Base-by-base conservation (phyloP, 208 protist species). In the Entamoeba histolytica region DNA sequence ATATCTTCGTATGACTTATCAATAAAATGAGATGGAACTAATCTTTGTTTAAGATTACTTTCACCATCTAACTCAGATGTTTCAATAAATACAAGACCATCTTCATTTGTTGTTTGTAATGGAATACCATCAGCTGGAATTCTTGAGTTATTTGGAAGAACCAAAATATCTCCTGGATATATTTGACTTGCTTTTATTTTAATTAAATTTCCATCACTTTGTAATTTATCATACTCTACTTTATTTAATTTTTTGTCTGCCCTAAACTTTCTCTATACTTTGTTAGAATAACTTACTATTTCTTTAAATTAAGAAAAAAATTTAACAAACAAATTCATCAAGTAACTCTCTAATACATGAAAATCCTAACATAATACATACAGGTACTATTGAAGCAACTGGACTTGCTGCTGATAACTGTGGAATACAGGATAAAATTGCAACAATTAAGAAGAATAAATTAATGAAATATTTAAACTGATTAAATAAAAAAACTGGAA, bases 271-370 rank as follows among this genome's bases (percentile, higher is more conserved):
- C n/a, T n/a, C n/a, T n/a, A n/a, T n/a, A n/a, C n/a, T n/a, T n/a
- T n/a, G n/a, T n/a, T n/a, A n/a, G n/a, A n/a, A n/a, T n/a, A n/a
- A n/a, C n/a, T n/a, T n/a, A n/a, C n/a, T n/a, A n/a, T n/a, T n/a
- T n/a, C n/a, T n/a, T n/a, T n/a, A n/a, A n/a, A n/a, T n/a, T n/a
- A n/a, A n/a, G n/a, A n/a, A n/a, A n/a, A n/a, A n/a, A n/a, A n/a
- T n/a, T n/a, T 6, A 91, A 31, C 94, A n/a, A 28, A 44, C 91
- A n/a, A 94, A 17, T 35, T 95, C 94, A 4, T 95, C 94, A 49
- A 31, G 69, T 0, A 87, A 0, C 49, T 95, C 94, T 91, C 93
- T 95, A 2, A 92, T 35, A 2, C n/a, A 49, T 39, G 94, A 7
- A 61, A 95, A 3, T 23, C 0, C 39, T 5, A 94, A 31, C 3